Base-by-base conservation (phyloP, 2,329 filamentous ascomycete species). In the Claviceps fusiformis region DNA sequence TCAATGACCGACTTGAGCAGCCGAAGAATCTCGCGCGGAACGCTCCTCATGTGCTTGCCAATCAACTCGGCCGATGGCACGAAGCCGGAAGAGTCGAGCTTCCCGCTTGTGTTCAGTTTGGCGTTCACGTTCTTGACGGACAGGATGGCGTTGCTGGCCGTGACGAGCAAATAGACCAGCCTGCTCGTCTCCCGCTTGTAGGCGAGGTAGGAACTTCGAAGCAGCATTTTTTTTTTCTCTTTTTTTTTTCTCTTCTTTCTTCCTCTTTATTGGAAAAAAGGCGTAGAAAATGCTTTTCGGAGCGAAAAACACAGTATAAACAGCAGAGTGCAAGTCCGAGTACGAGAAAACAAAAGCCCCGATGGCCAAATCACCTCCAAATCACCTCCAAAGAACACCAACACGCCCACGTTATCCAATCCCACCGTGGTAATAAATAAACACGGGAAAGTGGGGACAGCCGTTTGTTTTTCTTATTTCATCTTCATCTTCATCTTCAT, bases 51-150 rank as follows among this genome's bases (percentile, higher is more conserved):
- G 58, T 73, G 61, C 49, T 68, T 61, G 0, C 64, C 67, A 45
- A 77, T 73, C 29, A 75, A 65, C n/a, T 65, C 65, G 7, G 70
- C 67, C 58, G 75, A 67, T 2, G 62, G 58, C 4, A 75, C 58
- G 6, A 77, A 64, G 11, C 61, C 62, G 0, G 67, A 59, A 3
- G 73, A 64, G 0, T 66, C 69, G 5, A 66, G 63, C 54, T 72
- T 60, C 15, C 72, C 70, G 0, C 67, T 70, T 1, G 65, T 70
- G 57, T 75, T 75, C 7, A 64, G 44, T 6, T 54, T 55, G n/a
- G 55, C 49, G 2, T 57, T 11, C 0, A 55, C 35, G 13, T 61
- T 52, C 33, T 53, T 46, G 44, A 59, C 56, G n/a, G 59, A 61
- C 54, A 72, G 61, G 44, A 74, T 65, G 44, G 54, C 58, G 56